Percentiles rank a stretch among this genome's conserved stretches.
Conservation (phyloP, 208 protist species). For the Trypanosoma melophagium region DNA sequence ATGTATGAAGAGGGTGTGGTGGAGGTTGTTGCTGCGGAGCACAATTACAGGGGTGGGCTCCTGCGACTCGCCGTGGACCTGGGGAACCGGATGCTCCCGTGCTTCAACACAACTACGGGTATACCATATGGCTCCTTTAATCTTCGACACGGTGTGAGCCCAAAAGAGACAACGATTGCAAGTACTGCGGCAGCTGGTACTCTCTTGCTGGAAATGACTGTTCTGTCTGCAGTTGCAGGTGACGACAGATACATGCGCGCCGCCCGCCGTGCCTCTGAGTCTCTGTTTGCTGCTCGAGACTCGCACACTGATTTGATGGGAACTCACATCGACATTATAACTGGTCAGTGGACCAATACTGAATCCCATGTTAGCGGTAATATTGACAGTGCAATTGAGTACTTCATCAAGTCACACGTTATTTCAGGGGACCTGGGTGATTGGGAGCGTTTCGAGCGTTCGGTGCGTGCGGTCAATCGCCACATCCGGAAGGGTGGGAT, state of each 20-base stretch:
- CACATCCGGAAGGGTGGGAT: conserved; percentile 34
- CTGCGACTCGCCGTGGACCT: conserved; percentile 61
- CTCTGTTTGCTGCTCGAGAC: conserved; percentile 34
- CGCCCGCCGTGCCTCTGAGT: conserved; percentile 32
- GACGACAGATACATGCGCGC: conserved; percentile 39
- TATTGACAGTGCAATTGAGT: conserved; percentile 87
- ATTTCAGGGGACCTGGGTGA: conserved; percentile 53
- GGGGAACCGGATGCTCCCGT: conserved; percentile 45
- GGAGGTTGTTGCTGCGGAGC: conserved; percentile 31
- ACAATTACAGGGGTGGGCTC: conserved; percentile 57
- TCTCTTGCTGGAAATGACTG: conserved; percentile 54
- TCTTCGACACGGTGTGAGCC: conserved; percentile 59
- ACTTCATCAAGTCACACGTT: conserved; percentile 79
- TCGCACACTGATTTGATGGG: conserved; percentile 39
- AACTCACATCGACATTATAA: conserved; percentile 46
- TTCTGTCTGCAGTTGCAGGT: conserved; percentile 42
- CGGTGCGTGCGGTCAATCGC: conserved; percentile 21
- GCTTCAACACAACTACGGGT: conserved; percentile 82
- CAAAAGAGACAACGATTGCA: conserved; percentile 46
- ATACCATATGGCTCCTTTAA: conserved; percentile 89
- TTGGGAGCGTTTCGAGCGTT: conserved; percentile 52
- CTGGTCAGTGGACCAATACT: conserved; percentile 24
- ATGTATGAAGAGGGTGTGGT: conserved; percentile 62
- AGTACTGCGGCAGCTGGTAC: conserved; percentile 65
- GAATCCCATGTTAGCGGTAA: conserved; percentile 56